These are phyloP conservation scores for Globisporangium polare DNA, from an alignment of 352 stramenopile species.

Conservation along the genomic window DNA sequence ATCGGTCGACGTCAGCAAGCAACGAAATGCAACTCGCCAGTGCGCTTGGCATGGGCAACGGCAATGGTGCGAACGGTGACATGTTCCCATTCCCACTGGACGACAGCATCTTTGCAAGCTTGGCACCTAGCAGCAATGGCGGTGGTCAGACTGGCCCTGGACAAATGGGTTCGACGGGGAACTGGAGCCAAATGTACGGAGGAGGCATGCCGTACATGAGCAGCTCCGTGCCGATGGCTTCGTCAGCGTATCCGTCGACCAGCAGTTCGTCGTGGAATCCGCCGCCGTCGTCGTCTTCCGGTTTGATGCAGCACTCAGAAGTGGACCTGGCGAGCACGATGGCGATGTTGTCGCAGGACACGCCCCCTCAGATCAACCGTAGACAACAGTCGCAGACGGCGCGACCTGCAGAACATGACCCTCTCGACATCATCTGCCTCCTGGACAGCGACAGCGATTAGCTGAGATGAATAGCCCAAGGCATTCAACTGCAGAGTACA, in stretches of 20 bases:
- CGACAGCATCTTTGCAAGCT: constrained; percentile 41
- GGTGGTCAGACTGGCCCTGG: not conserved
- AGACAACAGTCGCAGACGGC: constrained; percentile 13
- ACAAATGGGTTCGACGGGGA: constrained; percentile 4
- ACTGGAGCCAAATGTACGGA: constrained; percentile 32
- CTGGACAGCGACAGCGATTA: constrained; percentile 69
- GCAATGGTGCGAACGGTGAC: constrained; percentile 15
- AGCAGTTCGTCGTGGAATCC: constrained; percentile 12
- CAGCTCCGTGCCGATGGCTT: constrained; percentile 18
- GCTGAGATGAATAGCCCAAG: constrained; percentile 21
- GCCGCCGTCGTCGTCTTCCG: constrained; percentile 9
- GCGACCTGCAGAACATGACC: constrained; percentile 19
- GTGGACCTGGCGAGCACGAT: constrained; percentile 56
- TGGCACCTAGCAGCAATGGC: constrained; percentile 24
- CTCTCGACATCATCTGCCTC: constrained; percentile 72
- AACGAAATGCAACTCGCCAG: constrained; percentile 23
- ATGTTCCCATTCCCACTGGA: constrained; percentile 61
- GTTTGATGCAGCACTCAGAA: constrained; percentile 29
- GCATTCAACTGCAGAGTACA: not conserved
- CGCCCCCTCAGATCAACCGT: constrained; percentile 43
- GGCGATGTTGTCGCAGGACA: constrained; percentile 54
- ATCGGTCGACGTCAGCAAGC: constrained; percentile 17
- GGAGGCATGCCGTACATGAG: constrained; percentile 19
- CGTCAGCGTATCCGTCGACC: constrained; percentile 4
- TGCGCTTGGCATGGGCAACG: constrained; percentile 9